Evolutionary conservation across 2,329 filamentous ascomycete genomes (phyloP).

Genomic region (Didymella segeticola): DNA sequence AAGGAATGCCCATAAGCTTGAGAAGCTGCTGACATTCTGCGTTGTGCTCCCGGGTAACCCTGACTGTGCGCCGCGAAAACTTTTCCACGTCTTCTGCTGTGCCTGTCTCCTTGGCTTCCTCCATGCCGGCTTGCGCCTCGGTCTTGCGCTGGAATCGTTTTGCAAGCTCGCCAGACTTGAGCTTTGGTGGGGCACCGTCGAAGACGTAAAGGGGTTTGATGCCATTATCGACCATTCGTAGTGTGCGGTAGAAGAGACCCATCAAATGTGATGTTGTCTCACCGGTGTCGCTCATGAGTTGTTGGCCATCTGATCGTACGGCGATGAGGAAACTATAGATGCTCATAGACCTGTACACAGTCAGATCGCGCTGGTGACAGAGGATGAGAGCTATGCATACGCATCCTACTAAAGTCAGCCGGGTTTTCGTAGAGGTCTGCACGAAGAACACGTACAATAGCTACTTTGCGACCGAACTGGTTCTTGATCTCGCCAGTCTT

Average conservation of each 20-base stretch:
- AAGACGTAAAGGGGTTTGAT: constrained; percentile 99
- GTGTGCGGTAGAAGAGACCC: constrained; percentile 99
- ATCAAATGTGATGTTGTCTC: constrained; percentile 98
- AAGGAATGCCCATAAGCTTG: constrained; percentile 95
- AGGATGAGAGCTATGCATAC: constrained; percentile 38
- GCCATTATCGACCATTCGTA: constrained; percentile 97
- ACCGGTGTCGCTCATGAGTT: constrained; percentile 92
- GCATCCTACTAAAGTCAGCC: constrained; percentile 53
- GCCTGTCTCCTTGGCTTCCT: constrained; percentile 96
- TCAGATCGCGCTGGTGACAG: constrained; percentile 16
- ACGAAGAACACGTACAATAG: constrained; percentile 71
- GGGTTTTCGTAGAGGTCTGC: background rate
- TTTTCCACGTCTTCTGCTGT: constrained; percentile 98
- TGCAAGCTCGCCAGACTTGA: constrained; percentile 96
- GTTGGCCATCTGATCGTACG: constrained; percentile 94
- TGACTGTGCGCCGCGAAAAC: constrained; percentile 90
- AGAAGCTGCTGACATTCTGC: constrained; percentile 89
- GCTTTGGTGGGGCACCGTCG: constrained; percentile 93
- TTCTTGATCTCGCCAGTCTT: constrained; percentile 99
- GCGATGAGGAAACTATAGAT: constrained; percentile 99
- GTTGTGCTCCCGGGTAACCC: constrained; percentile 97
- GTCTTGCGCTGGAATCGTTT: constrained; percentile 96
- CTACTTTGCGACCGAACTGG: constrained; percentile 97
- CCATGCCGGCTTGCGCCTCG: constrained; percentile 85
- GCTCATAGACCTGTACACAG: constrained; percentile 79